A percentile compares a stretch with the other conserved stretches of the same genome.
Evolutionary conservation across 2,329 filamentous ascomycete genomes (phyloP).

Genomic region (Pseudogymnoascus sp.): DNA sequence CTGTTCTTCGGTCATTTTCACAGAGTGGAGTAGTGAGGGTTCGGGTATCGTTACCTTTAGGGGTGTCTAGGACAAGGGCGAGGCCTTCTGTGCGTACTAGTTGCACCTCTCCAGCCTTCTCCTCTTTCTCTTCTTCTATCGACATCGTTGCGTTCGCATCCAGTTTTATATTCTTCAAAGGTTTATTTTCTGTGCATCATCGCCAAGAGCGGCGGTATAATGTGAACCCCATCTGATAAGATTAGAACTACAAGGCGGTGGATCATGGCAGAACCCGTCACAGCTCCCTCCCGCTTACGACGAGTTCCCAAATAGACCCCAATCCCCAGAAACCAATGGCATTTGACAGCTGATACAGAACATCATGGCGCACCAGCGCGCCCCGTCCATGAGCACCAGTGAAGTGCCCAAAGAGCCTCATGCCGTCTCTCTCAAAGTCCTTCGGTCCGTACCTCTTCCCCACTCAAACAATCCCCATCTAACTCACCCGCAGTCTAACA

Average conservation of each 20-base stretch:
- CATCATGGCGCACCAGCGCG: conserved; percentile 28
- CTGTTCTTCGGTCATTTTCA: conserved; percentile 26
- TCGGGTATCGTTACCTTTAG: conserved; percentile 36
- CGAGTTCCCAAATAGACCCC: not conserved
- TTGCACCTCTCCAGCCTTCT: conserved; percentile 18
- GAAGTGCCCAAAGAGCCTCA: conserved; percentile 61
- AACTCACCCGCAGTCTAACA: conserved; percentile 57
- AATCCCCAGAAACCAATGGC: not conserved
- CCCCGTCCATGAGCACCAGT: conserved; percentile 16
- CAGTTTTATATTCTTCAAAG: not conserved
- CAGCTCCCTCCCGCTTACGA: not conserved
- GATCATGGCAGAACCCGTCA: not conserved
- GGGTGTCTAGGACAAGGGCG: conserved; percentile 38
- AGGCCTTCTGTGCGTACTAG: conserved; percentile 36
- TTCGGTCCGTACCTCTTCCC: conserved; percentile 41
- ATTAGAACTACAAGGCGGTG: not conserved
- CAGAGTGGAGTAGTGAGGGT: not conserved
- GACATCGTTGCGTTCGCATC: conserved; percentile 4
- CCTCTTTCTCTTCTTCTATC: conserved; percentile 7
- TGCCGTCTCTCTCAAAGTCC: conserved; percentile 68
- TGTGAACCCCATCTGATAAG: not conserved
- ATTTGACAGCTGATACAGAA: not conserved
- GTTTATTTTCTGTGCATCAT: not conserved
- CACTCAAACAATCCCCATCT: conserved; percentile 9
- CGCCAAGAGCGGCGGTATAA: not conserved